Base-by-base conservation (phyloP, 768 basidiomycete genomes). In the Lactarius pseudohatsudake region DNA sequence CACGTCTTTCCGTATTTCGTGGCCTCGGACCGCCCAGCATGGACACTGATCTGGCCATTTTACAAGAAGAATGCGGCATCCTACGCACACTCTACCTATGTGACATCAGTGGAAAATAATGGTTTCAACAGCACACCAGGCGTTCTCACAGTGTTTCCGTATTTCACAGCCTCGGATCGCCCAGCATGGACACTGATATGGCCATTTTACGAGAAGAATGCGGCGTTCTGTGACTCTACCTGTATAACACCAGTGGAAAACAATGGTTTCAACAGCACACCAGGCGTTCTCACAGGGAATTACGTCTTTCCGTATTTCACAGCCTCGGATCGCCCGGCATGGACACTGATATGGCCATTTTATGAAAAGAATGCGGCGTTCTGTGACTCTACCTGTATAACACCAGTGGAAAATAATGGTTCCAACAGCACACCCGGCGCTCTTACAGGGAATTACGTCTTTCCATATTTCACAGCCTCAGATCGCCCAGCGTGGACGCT, bases 331-430 rank as follows among this genome's bases (percentile, higher is more conserved):
- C 61, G 28, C 26, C 56, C 50, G 8, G 28, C 55, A 43, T 70
- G 59, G 71, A 65, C 58, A 36, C 69, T 61, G 53, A 62, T 56
- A n/a, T 74, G 70, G 70, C 72, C 67, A 30, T 72, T 59, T 59
- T 22, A 26, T n/a, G 22, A 20, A 16, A 16, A 15, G 4, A 16
- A 65, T 28, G 34, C 11, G 38, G 30, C 26, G 38, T 26, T 26
- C 22, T 22, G 38, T 26, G 28, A 41, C 40, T 41, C 40, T 10
- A 10, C 20, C 20, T n/a, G 18, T 45, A 45, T n/a, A 10, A 10
- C 20, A 20, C 40, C 30, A 8, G n/a, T 13, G 22, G 5, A 58
- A 41, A 28, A 60, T 30, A 8, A 9, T 18, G 13, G 20, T 36
- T 34, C 20, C 22, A 56, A 22, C n/a, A 53, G 22, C 13, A 36